phyloP scores from a whole-genome alignment of 2,329 filamentous ascomycete species.

The Pleurostoma richardsiae region DNA sequence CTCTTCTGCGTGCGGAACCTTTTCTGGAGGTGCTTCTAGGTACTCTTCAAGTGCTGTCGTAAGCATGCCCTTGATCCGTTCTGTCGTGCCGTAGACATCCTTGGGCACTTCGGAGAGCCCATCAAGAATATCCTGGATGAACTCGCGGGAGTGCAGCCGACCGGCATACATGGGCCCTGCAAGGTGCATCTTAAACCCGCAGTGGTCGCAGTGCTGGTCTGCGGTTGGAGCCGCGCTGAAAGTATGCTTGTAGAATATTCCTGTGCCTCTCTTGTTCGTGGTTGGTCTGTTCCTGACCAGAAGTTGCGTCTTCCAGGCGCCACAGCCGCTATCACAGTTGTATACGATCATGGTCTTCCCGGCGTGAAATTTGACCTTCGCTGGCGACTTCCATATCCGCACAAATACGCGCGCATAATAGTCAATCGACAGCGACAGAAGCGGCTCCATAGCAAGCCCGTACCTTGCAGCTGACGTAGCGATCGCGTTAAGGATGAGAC shows the following conservation, averaged over 20 bases:
- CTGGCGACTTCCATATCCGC: constrained; percentile 70
- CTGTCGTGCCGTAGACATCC: constrained; percentile 71
- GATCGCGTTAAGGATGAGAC: constrained; percentile 78
- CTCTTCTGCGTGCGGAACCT: constrained; percentile 21
- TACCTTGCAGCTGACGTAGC: constrained; percentile 78
- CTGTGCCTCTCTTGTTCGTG: constrained; percentile 64
- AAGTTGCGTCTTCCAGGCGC: constrained; percentile 82
- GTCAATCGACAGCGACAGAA: constrained; percentile 90
- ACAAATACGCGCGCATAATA: constrained; percentile 93
- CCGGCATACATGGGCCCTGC: constrained; percentile 95
- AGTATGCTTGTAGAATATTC: constrained; percentile 71
- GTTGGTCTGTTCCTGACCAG: constrained; percentile 64
- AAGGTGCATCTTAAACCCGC: constrained; percentile 79
- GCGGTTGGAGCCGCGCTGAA: constrained; percentile 67
- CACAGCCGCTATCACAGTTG: constrained; percentile 85
- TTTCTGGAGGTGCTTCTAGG: constrained; percentile 21
- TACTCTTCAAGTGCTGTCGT: constrained; percentile 79
- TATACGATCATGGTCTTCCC: constrained; percentile 92
- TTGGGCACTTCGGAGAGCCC: constrained; percentile 63
- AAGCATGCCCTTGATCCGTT: constrained; percentile 86
- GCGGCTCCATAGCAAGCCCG: constrained; percentile 81
- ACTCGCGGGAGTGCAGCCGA: constrained; percentile 76
- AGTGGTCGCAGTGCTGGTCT: constrained; percentile 70
- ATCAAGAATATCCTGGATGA: constrained; percentile 73
- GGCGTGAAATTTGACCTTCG: constrained; percentile 83